Conservation (phyloP, 192 early-diverging fungal species). For the Kappamyces sp. region DNA sequence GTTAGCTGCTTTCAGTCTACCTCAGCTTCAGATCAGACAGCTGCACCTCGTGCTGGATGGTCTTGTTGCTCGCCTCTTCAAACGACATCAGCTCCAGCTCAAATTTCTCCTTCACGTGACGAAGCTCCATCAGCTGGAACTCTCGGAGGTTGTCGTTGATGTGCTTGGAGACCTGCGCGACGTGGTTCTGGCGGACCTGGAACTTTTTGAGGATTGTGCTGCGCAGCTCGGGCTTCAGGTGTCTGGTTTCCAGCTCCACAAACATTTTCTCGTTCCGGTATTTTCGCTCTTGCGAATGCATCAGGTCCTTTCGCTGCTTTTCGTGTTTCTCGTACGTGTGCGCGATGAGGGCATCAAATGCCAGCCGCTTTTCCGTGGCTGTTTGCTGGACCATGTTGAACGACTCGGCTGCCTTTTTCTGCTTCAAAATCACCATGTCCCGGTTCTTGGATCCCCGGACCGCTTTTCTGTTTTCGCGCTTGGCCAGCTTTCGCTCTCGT, state of each 20-base stretch:
- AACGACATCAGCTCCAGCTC: slow-evolving; percentile 23
- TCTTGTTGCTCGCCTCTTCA: slow-evolving; percentile 18
- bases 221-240: slow-evolving; percentile 27
- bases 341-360: slow-evolving; percentile 20
- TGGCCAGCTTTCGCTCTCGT: slow-evolving; percentile 20
- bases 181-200: slow-evolving; percentile 23
- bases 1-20: too few species aligned
- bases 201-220: slow-evolving; percentile 24
- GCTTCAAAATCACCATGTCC: slow-evolving; percentile 17
- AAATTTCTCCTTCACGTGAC: slow-evolving; percentile 30
- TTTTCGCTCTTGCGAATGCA: slow-evolving; percentile 21
- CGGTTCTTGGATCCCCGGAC: slow-evolving; percentile 23
- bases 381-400: slow-evolving; percentile 15
- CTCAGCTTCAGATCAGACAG: slow-evolving; percentile 15
- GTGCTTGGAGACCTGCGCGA: slow-evolving; percentile 19
- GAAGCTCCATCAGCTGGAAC: slow-evolving; percentile 30
- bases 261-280: slow-evolving; percentile 15
- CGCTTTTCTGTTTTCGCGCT: slow-evolving; percentile 18
- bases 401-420: slow-evolving; percentile 16
- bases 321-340: slow-evolving; percentile 28
- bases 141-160: slow-evolving; percentile 33
- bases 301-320: slow-evolving; percentile 26
- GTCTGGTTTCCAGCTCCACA: slow-evolving; percentile 19
- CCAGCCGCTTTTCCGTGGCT: slow-evolving; percentile 12
- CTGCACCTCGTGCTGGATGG: slow-evolving; percentile 11